A percentile compares a stretch with the other conserved stretches of the same genome.
These are phyloP conservation scores for Populus ilicifolia DNA, from an alignment of 345 rosid genomes.

Conservation along the genomic window DNA sequence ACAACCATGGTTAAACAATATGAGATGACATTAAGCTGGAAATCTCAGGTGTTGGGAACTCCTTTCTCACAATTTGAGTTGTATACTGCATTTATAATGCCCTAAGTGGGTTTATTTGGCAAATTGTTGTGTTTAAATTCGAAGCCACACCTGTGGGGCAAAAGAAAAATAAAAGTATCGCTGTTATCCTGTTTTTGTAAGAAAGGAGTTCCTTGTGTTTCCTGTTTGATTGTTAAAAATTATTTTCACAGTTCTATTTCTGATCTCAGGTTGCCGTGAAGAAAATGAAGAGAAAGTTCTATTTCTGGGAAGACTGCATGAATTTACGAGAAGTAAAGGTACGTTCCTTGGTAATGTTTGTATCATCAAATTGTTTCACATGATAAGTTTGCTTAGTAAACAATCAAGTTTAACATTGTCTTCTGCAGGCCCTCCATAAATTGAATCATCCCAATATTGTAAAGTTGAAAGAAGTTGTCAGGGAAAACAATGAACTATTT, in stretches of 20 bases:
- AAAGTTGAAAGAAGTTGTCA: slow-evolving; percentile 87
- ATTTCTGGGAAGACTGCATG: slow-evolving; percentile 88
- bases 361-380: neutral
- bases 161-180: neutral
- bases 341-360: slow-evolving; percentile 5
- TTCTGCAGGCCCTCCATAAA: slow-evolving; percentile 79
- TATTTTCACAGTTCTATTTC: neutral
- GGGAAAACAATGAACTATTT: slow-evolving; percentile 80
- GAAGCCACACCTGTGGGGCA: neutral
- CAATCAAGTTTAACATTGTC: slow-evolving; percentile 3
- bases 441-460: slow-evolving; percentile 79
- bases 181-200: neutral
- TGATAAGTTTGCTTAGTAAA: neutral
- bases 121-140: neutral
- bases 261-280: slow-evolving; percentile 81
- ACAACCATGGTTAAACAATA: neutral
- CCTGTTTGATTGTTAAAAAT: neutral
- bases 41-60: too few species aligned
- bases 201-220: neutral
- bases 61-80: neutral
- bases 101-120: neutral
- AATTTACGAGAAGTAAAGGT: slow-evolving; percentile 94
- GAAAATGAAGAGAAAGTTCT: slow-evolving; percentile 92
- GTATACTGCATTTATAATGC: neutral
- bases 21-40: neutral